phyloP scores from a whole-genome alignment of 192 early-diverging fungal species.

The Phycomyces nitens region DNA sequence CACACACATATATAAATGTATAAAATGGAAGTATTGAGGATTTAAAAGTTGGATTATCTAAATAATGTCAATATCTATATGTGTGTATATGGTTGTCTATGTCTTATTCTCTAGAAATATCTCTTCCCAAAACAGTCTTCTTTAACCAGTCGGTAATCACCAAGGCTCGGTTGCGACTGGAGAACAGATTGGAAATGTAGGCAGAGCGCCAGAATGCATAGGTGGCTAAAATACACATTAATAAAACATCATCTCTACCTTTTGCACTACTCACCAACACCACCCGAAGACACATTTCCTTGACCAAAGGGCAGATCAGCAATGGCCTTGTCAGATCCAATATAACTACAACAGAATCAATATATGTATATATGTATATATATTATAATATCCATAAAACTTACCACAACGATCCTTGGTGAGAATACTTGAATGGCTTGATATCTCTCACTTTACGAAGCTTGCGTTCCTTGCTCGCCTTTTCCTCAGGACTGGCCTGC shows the following conservation, averaged over 20 bases:
- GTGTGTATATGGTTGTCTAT: too few relatives aligned
- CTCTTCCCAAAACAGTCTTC: conserved; percentile 85
- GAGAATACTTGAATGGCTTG: conserved; percentile 77
- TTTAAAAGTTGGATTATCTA: too few relatives aligned
- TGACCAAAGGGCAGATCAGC: conserved; percentile 84
- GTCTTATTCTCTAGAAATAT: conserved; percentile 82
- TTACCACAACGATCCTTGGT: conserved; percentile 72
- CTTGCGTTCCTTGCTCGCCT: conserved; percentile 24
- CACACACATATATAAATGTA: too few relatives aligned
- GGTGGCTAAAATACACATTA: conserved; percentile 37
- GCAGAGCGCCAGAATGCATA: conserved; percentile 79
- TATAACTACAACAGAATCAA: conserved; percentile 47
- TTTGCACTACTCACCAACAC: conserved; percentile 29
- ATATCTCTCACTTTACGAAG: conserved; percentile 36
- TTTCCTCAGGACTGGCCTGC: conserved; percentile 9
- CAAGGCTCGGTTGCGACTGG: conserved; percentile 74
- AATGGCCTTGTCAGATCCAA: conserved; percentile 91
- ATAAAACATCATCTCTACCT: too few relatives aligned
- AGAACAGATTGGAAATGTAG: conserved; percentile 77
- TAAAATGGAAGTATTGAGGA: too few relatives aligned
- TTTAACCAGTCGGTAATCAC: conserved; percentile 92
- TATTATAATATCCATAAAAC: too few relatives aligned
- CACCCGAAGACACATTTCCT: conserved; percentile 63
- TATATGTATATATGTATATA: too few relatives aligned
- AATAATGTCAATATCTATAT: too few relatives aligned